Percentiles rank a stretch among this genome's conserved stretches.
These are phyloP conservation scores for Striga hermonthica DNA, from an alignment of 305 asterid species.

Conservation along the genomic window DNA sequence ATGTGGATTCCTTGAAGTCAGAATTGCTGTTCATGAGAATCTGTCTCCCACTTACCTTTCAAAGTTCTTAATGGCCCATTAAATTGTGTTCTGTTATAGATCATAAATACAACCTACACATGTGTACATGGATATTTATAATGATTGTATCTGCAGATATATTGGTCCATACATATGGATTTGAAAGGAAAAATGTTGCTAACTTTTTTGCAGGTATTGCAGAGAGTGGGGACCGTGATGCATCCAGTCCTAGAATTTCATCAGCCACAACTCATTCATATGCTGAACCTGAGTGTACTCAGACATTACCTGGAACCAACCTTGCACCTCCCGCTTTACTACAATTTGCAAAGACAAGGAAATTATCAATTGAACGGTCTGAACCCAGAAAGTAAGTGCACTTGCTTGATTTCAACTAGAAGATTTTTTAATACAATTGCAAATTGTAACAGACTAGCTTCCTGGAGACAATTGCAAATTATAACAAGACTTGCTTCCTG, in stretches of 20 bases:
- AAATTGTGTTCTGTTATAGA: not conserved
- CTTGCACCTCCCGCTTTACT: conserved; percentile 66
- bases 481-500: too few relatives aligned
- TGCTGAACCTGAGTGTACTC: conserved; percentile 77
- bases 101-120: conserved; percentile 12
- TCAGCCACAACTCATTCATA: conserved; percentile 64
- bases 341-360: conserved; percentile 89
- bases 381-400: conserved; percentile 84
- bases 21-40: conserved; percentile 16
- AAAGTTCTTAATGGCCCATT: conserved; percentile 17
- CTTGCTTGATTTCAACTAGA: not conserved
- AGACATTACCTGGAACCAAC: conserved; percentile 72
- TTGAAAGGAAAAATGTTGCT: conserved; percentile 25
- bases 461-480: not conserved
- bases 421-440: not conserved
- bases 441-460: not conserved
- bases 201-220: conserved; percentile 37
- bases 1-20: conserved; percentile 23
- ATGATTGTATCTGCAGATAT: not conserved
- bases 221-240: conserved; percentile 56
- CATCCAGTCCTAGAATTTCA: conserved; percentile 69
- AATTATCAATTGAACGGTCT: conserved; percentile 81
- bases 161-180: conserved; percentile 19
- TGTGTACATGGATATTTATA: not conserved
- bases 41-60: conserved; percentile 8